Base-by-base conservation (phyloP, 192 early-diverging fungal species). In the Entomortierella parvispora region DNA sequence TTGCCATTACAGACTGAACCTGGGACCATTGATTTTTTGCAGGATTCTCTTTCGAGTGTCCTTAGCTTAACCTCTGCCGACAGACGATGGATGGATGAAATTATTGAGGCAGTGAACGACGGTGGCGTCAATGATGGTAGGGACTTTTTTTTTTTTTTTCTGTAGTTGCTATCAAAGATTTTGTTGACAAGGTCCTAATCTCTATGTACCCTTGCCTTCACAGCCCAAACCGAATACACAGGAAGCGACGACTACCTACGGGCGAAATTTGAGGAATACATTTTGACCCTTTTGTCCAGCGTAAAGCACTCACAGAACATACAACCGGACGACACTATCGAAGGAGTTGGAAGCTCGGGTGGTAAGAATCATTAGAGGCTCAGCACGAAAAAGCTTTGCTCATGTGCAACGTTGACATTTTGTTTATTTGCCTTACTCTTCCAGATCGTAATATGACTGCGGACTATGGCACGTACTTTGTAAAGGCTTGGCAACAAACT, bases 201-300 rank as follows among this genome's bases (percentile, higher is more conserved):
- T 34, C 9, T 12, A 23, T 2, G 14, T 37, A 2, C 18, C 8
- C 29, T 2, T 33, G 2, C 3, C 5, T 12, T 48, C 28, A 66
- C 70, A 45, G 62, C 79, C 60, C 87, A 91, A 69, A 89, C 92
- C 6, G 83, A 86, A 9, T 94, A 91, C 53, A 80, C 84, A 25
- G 93, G 93, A 40, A 88, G 86, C n/a, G 93, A 94, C 52, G 92
- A 93, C 50, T 91, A 92, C 65, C 83, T 94, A 40, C 84, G 93
- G 18, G 80, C 86, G 23, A 83, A 90, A 33, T 93, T 94, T 62
- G 93, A 94, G 82, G 80, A 85, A 48, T 94, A 94, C 65, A 79
- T 93, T 2, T 63, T 89, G 42, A 84, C 88, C 0, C 65, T 94
- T 18, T 70, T 93, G n/a, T 85, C 87, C 1, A 90, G 89, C 25